A percentile compares a stretch with the other conserved stretches of the same genome.
These are phyloP conservation scores for Antitrichia curtipendula DNA, from an alignment of 225 moss, liverwort and hornwort species.

Conservation along the genomic window DNA sequence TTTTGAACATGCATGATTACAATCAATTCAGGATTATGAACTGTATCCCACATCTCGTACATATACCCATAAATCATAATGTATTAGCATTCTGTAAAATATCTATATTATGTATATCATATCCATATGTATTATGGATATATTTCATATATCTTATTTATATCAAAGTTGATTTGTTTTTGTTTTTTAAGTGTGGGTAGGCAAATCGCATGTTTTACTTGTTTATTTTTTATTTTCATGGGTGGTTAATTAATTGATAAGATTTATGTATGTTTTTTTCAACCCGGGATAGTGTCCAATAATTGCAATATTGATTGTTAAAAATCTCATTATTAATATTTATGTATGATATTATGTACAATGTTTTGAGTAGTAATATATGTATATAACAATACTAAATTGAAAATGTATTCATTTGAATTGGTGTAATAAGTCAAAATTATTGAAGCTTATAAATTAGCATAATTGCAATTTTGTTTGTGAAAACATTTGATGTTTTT, in stretches of 20 bases:
- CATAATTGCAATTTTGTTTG: background rate
- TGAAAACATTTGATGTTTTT: no score
- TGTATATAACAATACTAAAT: no score
- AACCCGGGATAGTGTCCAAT: background rate
- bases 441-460: background rate
- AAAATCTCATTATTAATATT: background rate
- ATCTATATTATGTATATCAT: rapidly evolving
- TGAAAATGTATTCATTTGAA: background rate
- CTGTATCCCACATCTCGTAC: rapidly evolving
- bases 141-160: no score
- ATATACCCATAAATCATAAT: background rate
- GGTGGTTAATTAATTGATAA: background rate
- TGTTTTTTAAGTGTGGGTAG: rapidly evolving
- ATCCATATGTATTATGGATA: background rate
- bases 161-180: background rate
- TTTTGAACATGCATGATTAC: background rate
- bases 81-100: background rate
- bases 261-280: rapidly evolving
- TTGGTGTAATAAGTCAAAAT: background rate
- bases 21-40: background rate
- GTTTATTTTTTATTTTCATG: background rate
- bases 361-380: background rate
- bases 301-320: background rate
- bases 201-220: rapidly evolving
- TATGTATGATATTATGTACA: background rate